phyloP scores from a whole-genome alignment of 75 land plant genomes.

The Sequoiadendron giganteum region DNA sequence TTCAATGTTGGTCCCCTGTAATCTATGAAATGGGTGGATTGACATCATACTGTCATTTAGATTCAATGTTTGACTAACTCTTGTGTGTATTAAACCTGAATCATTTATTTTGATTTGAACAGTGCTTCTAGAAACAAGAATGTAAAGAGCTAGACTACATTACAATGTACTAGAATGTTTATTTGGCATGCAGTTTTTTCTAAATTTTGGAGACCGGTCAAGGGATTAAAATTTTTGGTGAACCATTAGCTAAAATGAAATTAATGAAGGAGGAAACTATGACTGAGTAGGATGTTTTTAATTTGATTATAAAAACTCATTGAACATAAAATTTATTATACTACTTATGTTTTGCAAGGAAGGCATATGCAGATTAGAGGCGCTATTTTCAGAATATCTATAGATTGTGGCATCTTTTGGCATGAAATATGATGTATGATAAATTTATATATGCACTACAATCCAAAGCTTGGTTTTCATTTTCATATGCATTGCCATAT shows the following conservation, averaged over 20 bases:
- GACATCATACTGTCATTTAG: no score
- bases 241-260: not conserved
- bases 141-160: not conserved
- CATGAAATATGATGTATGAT: not conserved
- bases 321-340: not conserved
- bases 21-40: no score
- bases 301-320: not conserved
- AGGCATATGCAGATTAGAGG: not conserved
- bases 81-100: not conserved
- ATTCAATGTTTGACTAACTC: not conserved
- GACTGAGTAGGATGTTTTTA: not conserved
- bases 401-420: not conserved
- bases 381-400: not conserved
- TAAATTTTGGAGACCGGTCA: not conserved
- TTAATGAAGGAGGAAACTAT: not conserved
- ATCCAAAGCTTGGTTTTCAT: no score
- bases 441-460: no score
- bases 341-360: not conserved
- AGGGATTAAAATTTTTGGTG: not conserved
- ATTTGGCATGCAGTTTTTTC: not conserved
- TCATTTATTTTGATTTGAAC: not conserved
- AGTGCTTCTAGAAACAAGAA: not conserved
- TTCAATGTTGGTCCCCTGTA: no score
- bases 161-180: not conserved
- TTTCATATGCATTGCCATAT: no score